A percentile compares a stretch with the other conserved stretches of the same genome.
phyloP scores from a whole-genome alignment of 2,329 filamentous ascomycete species.

The Xylaria sp. region DNA sequence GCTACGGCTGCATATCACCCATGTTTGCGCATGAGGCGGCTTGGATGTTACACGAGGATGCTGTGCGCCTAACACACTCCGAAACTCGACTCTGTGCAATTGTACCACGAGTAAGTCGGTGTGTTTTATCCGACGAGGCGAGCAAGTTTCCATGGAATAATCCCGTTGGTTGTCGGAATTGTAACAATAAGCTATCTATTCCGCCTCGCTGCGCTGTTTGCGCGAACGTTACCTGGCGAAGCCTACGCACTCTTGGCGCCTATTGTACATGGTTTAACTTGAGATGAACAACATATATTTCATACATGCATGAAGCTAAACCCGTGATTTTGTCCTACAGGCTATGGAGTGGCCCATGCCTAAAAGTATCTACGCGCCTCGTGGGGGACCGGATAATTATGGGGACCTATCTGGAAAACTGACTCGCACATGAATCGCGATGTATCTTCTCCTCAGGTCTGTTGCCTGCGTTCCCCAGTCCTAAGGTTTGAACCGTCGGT shows the following conservation, averaged over 20 bases:
- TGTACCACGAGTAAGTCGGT: neutral
- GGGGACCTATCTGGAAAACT: neutral
- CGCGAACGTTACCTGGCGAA: neutral
- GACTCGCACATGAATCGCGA: neutral
- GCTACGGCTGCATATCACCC: too few species aligned
- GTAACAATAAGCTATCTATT: neutral
- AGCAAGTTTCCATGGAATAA: neutral
- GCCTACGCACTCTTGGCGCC: neutral
- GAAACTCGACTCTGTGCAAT: neutral
- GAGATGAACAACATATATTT: neutral
- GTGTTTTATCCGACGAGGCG: neutral
- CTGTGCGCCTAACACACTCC: neutral
- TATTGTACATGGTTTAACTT: neutral
- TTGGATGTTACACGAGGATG: neutral
- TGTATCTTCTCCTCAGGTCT: neutral
- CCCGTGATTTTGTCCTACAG: neutral
- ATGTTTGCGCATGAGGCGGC: neutral
- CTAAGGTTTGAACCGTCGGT: neutral
- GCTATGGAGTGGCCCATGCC: neutral
- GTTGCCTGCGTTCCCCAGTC: neutral
- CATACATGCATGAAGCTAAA: neutral
- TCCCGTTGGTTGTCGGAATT: neutral
- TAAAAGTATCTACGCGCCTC: neutral
- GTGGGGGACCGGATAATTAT: conserved; percentile 1
- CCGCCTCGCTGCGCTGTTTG: neutral